These are phyloP conservation scores for Botrytis paeoniae DNA, from an alignment of 2,329 filamentous ascomycete species.

Conservation along the genomic window DNA sequence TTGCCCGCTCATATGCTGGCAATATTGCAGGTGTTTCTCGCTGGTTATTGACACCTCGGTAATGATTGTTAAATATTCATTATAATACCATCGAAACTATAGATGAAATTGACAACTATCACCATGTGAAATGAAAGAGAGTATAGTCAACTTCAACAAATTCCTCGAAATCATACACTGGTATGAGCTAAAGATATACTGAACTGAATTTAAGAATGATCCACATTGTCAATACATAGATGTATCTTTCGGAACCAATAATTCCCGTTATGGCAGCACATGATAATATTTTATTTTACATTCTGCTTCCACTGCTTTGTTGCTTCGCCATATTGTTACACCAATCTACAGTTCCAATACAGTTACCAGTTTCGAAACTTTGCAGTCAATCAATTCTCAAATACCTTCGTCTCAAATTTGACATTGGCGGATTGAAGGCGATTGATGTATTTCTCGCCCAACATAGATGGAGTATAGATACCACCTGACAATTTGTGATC, in stretches of 20 bases:
- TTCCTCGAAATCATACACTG: background rate
- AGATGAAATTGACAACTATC: background rate
- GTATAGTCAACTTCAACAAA: too few species aligned
- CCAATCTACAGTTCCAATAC: background rate
- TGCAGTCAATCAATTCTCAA: slow-evolving; percentile 31
- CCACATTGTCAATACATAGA: background rate
- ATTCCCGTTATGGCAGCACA: background rate
- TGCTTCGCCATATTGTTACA: background rate
- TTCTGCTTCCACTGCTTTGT: background rate
- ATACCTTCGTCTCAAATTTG: slow-evolving; percentile 55
- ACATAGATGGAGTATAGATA: slow-evolving; percentile 67
- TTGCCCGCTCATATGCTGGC: background rate
- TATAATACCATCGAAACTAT: background rate
- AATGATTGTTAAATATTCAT: background rate
- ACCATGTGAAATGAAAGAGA: background rate
- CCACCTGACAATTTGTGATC: slow-evolving; percentile 59
- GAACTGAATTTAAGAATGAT: background rate
- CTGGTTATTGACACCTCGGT: background rate
- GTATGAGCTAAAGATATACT: background rate
- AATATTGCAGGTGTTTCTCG: background rate
- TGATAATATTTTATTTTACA: background rate
- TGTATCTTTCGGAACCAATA: background rate
- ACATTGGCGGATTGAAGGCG: slow-evolving; percentile 58
- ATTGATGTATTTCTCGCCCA: slow-evolving; percentile 66
- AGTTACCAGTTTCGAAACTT: background rate